Evolutionary conservation across 164 flowering plant species (phyloP).

Genomic region (Magnolia changhungtana): DNA sequence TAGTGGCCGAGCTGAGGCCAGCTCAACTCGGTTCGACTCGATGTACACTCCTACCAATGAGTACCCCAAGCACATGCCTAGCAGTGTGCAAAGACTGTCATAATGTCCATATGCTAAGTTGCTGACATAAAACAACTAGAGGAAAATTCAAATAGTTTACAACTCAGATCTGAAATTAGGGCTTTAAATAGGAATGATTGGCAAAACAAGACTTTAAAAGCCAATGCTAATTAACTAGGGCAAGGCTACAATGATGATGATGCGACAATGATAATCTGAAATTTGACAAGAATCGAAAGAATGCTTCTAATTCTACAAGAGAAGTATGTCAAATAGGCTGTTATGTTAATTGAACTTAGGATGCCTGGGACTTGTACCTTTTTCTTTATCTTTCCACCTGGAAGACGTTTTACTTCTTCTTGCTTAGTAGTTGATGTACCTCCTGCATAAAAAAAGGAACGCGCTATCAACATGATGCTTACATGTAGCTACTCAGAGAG

Average conservation of each 20-base stretch:
- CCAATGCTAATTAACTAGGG: neutral
- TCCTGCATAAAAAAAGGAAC: constrained; percentile 27
- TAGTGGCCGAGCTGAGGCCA: too few species aligned
- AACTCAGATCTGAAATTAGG: too few species aligned
- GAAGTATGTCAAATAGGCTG: neutral
- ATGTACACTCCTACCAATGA: too few species aligned
- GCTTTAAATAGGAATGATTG: too few species aligned
- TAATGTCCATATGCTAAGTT: too few species aligned
- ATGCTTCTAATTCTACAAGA: neutral
- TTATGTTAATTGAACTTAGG: neutral
- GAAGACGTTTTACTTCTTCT: constrained; percentile 94
- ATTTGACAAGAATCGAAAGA: neutral
- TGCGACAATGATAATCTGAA: neutral
- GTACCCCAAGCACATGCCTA: too few species aligned
- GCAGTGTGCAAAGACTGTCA: too few species aligned
- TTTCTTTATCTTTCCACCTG: constrained; percentile 93
- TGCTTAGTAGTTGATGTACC: constrained; percentile 54
- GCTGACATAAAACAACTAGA: too few species aligned
- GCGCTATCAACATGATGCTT: neutral
- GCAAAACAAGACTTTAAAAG: too few species aligned
- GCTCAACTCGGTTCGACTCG: too few species aligned
- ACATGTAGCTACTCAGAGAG: too few species aligned
- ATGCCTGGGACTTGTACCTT: constrained; percentile 42
- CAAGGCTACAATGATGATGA: neutral
- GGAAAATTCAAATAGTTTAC: too few species aligned